Percentiles rank a stretch among this genome's conserved stretches.
phyloP scores from a whole-genome alignment of 2,329 filamentous ascomycete genomes.

The Neurospora sp. region DNA sequence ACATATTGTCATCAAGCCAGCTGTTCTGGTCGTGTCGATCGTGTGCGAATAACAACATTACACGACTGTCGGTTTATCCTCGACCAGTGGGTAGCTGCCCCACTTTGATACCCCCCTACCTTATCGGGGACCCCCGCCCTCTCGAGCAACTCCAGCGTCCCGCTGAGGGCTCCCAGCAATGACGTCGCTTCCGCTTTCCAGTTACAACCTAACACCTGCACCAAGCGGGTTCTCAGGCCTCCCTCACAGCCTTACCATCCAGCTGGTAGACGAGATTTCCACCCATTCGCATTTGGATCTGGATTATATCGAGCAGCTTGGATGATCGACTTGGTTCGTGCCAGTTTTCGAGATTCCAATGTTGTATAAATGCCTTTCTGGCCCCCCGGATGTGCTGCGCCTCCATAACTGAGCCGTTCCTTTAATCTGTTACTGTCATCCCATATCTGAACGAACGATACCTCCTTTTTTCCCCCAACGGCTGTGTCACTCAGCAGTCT shows the following conservation, averaged over 20 bases:
- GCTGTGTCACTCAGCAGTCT: not conserved
- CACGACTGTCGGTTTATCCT: not conserved
- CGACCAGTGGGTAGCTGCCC: not conserved
- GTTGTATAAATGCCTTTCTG: not conserved
- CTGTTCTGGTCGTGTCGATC: not conserved
- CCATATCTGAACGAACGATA: not conserved
- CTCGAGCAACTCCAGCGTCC: not conserved
- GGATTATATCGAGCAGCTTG: not conserved
- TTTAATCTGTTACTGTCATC: not conserved
- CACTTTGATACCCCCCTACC: not conserved
- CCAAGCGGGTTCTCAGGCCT: not conserved
- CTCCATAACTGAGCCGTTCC: not conserved
- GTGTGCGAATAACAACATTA: not conserved
- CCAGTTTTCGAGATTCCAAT: not conserved
- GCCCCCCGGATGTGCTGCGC: not conserved
- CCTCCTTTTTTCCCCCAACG: not conserved
- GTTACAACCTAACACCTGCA: not conserved
- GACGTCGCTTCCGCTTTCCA: not conserved
- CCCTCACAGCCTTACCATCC: not conserved
- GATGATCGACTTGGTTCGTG: not conserved
- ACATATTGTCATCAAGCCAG: not conserved
- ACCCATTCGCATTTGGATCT: not conserved
- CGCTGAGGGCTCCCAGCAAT: not conserved
- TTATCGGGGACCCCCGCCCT: not conserved
- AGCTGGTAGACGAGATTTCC: not conserved